Conservation (phyloP, 2,329 filamentous ascomycete genomes). For the Alternaria sp. region DNA sequence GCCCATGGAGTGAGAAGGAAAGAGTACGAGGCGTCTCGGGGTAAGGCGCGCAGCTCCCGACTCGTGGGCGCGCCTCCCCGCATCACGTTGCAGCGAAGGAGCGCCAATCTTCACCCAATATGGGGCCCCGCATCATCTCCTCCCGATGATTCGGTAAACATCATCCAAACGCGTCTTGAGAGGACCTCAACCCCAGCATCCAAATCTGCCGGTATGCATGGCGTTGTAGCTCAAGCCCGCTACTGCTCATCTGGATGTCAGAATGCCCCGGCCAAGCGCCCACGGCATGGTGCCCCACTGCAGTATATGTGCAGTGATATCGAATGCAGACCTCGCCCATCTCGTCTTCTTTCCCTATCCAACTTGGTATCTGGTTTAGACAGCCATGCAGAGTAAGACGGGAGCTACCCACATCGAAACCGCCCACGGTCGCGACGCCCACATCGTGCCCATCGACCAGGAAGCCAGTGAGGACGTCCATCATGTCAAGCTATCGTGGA, state of each 20-base stretch:
- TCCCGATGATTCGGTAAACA: constrained; percentile 6
- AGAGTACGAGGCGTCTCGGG: not conserved
- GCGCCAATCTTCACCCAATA: constrained; percentile 9
- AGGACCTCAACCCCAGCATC: not conserved
- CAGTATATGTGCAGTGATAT: not conserved
- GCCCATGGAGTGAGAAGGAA: not conserved
- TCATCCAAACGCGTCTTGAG: constrained; percentile 8
- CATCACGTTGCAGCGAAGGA: not conserved
- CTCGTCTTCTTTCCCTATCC: not conserved
- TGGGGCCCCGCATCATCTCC: constrained; percentile 20
- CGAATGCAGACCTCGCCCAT: not conserved
- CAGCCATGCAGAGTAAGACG: constrained; percentile 30
- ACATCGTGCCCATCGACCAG: constrained; percentile 36
- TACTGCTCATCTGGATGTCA: not conserved
- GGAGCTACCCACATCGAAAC: constrained; percentile 21
- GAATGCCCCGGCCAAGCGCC: not conserved
- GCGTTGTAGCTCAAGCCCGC: not conserved
- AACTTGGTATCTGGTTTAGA: not conserved
- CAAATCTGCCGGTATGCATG: constrained; percentile 22
- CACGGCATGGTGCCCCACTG: not conserved
- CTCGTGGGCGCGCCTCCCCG: constrained; percentile 1
- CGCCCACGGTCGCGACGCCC: constrained; percentile 12
- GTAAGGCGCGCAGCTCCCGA: not conserved
- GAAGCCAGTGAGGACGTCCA: constrained; percentile 35
- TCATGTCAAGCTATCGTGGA: constrained; percentile 61